Evolutionary conservation across 2,329 filamentous ascomycete genomes (phyloP).

Genomic region (Diplocarpon mali): DNA sequence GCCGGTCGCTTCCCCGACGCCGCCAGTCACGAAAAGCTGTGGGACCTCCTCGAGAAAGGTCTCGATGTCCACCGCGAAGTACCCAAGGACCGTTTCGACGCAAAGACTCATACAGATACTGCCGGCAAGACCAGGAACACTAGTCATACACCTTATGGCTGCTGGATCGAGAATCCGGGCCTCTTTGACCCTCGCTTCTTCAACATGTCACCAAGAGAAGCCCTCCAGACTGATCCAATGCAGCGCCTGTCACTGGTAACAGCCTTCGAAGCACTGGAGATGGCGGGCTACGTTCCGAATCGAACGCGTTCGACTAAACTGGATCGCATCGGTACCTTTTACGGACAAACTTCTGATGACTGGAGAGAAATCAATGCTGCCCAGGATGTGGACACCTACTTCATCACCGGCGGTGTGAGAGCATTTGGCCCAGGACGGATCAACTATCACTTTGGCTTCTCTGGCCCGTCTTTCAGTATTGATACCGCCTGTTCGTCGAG

Average conservation of each 20-base stretch:
- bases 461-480: conserved; percentile 31
- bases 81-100: conserved; percentile 63
- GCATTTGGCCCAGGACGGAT: conserved; percentile 28
- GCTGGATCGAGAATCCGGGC: conserved; percentile 60
- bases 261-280: conserved; percentile 72
- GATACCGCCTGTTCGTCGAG: conserved; percentile 34
- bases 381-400: conserved; percentile 26
- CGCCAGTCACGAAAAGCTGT: conserved; percentile 58
- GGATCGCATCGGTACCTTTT: conserved; percentile 26
- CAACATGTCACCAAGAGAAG: conserved; percentile 77
- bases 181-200: conserved; percentile 77
- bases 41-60: conserved; percentile 64
- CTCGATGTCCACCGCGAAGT: conserved; percentile 58
- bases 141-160: conserved; percentile 64
- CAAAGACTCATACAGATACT: conserved; percentile 58
- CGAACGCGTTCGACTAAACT: conserved; percentile 32
- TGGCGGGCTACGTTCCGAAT: conserved; percentile 57
- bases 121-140: conserved; percentile 66
- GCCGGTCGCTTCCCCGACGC: conserved; percentile 67
- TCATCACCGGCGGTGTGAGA: conserved; percentile 24
- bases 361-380: conserved; percentile 27
- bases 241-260: conserved; percentile 66
- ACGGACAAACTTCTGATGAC: conserved; percentile 26
- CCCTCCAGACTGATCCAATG: conserved; percentile 71
- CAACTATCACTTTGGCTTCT: conserved; percentile 33